Evolutionary conservation across 2,329 filamentous ascomycete species (phyloP), one percentile per base, ranked within the genome.

Genomic region (Aquanectria penicillioides): DNA sequence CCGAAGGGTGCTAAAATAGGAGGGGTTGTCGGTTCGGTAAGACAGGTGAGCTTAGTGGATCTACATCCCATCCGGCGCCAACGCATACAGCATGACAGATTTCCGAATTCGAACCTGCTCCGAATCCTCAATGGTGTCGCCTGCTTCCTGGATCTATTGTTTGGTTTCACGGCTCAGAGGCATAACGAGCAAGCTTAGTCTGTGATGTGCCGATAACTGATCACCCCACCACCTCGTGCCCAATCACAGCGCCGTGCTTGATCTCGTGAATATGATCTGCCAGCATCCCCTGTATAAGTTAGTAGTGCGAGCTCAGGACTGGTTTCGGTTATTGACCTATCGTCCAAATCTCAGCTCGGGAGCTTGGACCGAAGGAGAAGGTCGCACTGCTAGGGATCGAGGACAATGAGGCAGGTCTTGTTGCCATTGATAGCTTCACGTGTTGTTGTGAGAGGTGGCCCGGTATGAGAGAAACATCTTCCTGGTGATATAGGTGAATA

Each of bases 341-440:
- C 11, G 5, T 25, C 10, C 23, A 13, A 33, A n/a, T 11, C 28
- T 22, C 28, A 13, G 26, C 25, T 44, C 40, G 2, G 15, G 25
- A 15, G 28, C 43, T 47, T 47, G 43, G 28, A 47, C 26, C 9
- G 34, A 47, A 47, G 26, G 34, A 47, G 43, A 47, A 47, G 29
- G 43, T 47, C 26, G 15, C 20, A 22, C 7, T 34, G 43, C 23
- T 18, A 18, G 17, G 20, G 17, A 34, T 47, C 22, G 26, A 33
- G 17, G 20, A 28, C 15, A 18, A 47, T 33, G 9, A 28, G 23
- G 43, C 28, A 34, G 28, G 43, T 23, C 28, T 33, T 17, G n/a
- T 10, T 23, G 17, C 43, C 43, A 26, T 34, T 33, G 28, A 31
- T 33, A 22, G 8, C 20, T 33, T 13, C 43, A 47, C 43, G 43